These are phyloP conservation scores for Colletotrichum cereale DNA, from an alignment of 2,329 filamentous ascomycete species.

Conservation along the genomic window DNA sequence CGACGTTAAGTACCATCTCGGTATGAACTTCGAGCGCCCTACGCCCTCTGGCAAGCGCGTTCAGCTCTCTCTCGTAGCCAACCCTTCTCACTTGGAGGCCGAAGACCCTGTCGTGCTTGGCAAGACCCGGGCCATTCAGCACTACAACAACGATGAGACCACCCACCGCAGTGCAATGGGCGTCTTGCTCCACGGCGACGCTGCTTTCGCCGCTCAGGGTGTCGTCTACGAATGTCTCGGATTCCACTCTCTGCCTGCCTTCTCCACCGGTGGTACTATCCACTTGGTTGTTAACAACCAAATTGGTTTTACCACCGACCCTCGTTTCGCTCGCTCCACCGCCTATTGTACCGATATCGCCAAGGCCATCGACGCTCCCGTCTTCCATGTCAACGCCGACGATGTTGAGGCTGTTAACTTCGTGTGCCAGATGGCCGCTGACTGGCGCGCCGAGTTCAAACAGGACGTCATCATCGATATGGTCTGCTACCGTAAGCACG, in stretches of 20 bases:
- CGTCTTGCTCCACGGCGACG: constrained; percentile 95
- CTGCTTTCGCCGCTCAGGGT: constrained; percentile 95
- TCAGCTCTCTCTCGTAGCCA: constrained; percentile 98
- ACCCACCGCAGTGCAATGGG: constrained; percentile 92
- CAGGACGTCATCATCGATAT: constrained; percentile 98
- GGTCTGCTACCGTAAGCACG: constrained; percentile 98
- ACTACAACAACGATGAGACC: constrained; percentile 98
- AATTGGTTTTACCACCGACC: constrained; percentile 99
- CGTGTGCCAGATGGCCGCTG: constrained; percentile 94
- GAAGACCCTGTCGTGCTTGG: constrained; percentile 98
- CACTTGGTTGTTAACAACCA: constrained; percentile 99
- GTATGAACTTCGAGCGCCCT: constrained; percentile 99
- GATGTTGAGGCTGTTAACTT: constrained; percentile 99
- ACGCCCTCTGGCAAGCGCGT: constrained; percentile 98
- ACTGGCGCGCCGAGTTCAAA: constrained; percentile 99
- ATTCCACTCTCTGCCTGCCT: constrained; percentile 94
- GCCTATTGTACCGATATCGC: constrained; percentile 99
- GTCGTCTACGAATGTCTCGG: constrained; percentile 99
- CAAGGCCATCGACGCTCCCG: constrained; percentile 97
- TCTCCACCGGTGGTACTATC: constrained; percentile 97
- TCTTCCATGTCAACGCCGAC: constrained; percentile 99
- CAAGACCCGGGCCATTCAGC: constrained; percentile 97
- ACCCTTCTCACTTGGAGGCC: constrained; percentile 97
- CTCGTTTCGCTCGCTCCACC: constrained; percentile 95
- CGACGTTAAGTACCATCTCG: constrained; percentile 99